Percentiles rank a stretch among this genome's conserved stretches.
Evolutionary conservation across 331 rosid genomes (phyloP).

Genomic region (Prunus yedoensis): DNA sequence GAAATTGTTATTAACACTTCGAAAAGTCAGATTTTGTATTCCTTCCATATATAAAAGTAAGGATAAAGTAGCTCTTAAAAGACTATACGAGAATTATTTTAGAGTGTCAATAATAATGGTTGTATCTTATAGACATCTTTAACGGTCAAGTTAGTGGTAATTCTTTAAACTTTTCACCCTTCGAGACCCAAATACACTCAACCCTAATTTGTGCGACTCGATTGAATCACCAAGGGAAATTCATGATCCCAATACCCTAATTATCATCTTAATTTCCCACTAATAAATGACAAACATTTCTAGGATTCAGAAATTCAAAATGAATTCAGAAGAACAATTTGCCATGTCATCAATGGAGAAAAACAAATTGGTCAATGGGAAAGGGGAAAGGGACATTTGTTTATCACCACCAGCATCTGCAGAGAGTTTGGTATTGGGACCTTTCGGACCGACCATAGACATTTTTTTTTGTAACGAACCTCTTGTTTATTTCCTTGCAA

Average conservation of each 20-base stretch:
- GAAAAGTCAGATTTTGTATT: too few relatives aligned
- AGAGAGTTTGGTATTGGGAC: background rate
- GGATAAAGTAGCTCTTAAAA: too few relatives aligned
- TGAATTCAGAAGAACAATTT: background rate
- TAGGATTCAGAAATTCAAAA: background rate
- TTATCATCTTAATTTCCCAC: background rate
- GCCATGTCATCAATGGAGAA: background rate
- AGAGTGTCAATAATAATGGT: too few relatives aligned
- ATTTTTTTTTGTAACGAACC: too few relatives aligned
- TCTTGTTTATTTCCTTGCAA: background rate
- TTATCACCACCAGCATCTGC: slow-evolving; percentile 15
- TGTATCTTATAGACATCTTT: too few relatives aligned
- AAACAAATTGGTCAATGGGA: background rate
- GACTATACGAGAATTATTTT: too few relatives aligned
- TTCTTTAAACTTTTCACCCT: too few relatives aligned
- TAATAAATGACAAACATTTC: background rate
- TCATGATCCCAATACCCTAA: background rate
- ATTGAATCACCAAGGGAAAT: background rate
- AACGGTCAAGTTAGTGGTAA: too few relatives aligned
- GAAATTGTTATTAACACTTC: too few relatives aligned
- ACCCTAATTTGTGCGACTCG: background rate
- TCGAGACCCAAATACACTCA: too few relatives aligned
- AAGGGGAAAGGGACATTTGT: background rate
- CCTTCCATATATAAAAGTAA: too few relatives aligned
- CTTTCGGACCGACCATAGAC: background rate